Conservation (phyloP, 208 protist species). For the Trypanosoma rangeli region DNA sequence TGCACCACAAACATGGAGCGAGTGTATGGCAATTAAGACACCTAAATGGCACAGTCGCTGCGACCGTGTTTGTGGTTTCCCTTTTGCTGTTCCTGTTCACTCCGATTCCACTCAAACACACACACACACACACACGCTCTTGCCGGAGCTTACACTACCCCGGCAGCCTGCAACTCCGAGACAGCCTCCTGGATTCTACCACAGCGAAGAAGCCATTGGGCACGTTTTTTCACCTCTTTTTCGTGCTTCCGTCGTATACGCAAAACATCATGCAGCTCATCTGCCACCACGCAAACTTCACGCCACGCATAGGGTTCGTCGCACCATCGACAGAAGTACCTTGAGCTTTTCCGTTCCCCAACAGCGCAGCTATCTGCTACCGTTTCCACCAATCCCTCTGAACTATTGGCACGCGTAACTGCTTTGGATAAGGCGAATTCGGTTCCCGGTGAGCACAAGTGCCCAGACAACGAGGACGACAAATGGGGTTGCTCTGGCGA, state of each 20-base stretch:
- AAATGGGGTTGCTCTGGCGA: neutral
- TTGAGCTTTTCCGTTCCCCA: conserved; percentile 17
- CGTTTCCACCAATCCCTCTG: neutral
- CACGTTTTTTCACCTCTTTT: conserved; percentile 49
- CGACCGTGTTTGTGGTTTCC: neutral
- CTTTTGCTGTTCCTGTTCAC: neutral
- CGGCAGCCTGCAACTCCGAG: conserved; percentile 22
- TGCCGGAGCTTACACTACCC: conserved; percentile 9
- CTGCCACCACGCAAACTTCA: conserved; percentile 31
- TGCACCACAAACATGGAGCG: neutral
- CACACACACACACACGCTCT: neutral
- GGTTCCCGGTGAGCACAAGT: neutral
- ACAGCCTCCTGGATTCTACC: conserved; percentile 49
- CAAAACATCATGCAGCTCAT: conserved; percentile 32
- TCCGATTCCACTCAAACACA: neutral
- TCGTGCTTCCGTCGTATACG: conserved; percentile 39
- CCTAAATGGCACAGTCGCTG: neutral
- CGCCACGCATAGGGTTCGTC: conserved; percentile 30
- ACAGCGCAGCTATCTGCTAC: neutral
- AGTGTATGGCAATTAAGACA: neutral
- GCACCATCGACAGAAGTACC: conserved; percentile 42
- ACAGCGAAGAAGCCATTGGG: conserved; percentile 40
- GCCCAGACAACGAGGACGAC: neutral
- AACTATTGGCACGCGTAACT: neutral
- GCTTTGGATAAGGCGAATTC: neutral